Evolutionary conservation across 2,329 filamentous ascomycete genomes (phyloP), one percentile per base, ranked within the genome.

Genomic region (Kalaharituber pfeilii): DNA sequence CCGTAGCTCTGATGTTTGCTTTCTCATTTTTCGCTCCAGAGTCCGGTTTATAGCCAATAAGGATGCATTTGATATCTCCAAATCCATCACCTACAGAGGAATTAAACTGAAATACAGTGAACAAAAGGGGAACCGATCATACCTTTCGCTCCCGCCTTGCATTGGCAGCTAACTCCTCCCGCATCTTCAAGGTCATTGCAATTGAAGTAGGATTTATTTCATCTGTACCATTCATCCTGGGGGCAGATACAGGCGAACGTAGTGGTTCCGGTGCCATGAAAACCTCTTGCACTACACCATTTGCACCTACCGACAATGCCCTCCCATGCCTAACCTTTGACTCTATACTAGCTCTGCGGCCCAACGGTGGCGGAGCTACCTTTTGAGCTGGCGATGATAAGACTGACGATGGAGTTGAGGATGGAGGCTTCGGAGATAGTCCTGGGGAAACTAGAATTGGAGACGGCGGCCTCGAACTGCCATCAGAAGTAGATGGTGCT

Each of bases 51-150:
- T 96, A 39, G 91, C 91, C 54, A 94, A 78, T 2, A 98, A 75
- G 1, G 88, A 95, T 1, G 86, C 91, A 65, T 98, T 98, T 53
- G 84, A 94, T 59, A 98, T 98, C 66, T 98, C 86, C 5, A 98
- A 73, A 66, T 98, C 91, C 61, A 96, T 78, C 1, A 64, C 61
- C 62, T 64, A 51, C 15, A 20, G 25, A 44, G n/a, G n/a, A 45
- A 55, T 47, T 27, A 33, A 36, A 9, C 9, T 36, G 9, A 36
- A 18, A 9, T 36, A 9, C 30, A n/a, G n/a, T n/a, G n/a, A n/a
- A n/a, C n/a, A n/a, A n/a, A n/a, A n/a, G n/a, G n/a, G n/a, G n/a
- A 45, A 25, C 24, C 36, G 2, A 22, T 30, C 28, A 29, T 54
- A 98, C 88, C 70, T 96, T 98, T 57, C 91, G 79, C 68, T 96